Evolutionary conservation across 345 rosid genomes (phyloP).

Genomic region (Clarkia xantiana): DNA sequence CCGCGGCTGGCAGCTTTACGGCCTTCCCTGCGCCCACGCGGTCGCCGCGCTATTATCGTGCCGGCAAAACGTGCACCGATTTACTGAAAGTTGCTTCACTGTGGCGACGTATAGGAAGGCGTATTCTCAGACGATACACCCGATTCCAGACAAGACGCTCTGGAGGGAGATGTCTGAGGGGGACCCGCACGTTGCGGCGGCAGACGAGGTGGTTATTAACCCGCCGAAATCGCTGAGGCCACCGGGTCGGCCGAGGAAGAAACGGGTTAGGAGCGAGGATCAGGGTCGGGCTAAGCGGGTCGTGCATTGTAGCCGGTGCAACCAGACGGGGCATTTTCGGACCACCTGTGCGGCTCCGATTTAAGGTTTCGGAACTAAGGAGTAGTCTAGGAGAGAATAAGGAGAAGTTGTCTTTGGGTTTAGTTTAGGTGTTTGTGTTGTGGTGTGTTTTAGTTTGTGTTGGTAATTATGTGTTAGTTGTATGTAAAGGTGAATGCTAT

Average conservation of each 20-base stretch:
- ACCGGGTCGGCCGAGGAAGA: conserved; percentile 89
- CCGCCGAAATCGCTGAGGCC: conserved; percentile 95
- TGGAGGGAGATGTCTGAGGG: conserved; percentile 80
- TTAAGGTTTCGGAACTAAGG: too few relatives aligned
- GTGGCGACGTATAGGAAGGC: conserved; percentile 89
- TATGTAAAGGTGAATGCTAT: too few relatives aligned
- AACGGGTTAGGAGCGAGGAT: conserved; percentile 85
- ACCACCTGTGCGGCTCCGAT: conserved; percentile 96
- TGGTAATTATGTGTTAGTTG: too few relatives aligned
- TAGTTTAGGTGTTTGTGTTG: too few relatives aligned
- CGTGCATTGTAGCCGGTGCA: conserved; percentile 97
- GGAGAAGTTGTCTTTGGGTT: too few relatives aligned
- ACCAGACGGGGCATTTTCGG: conserved; percentile 96
- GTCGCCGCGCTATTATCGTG: conserved; percentile 95
- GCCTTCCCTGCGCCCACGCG: conserved; percentile 93
- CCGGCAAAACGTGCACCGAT: conserved; percentile 92
- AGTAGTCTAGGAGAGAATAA: too few relatives aligned
- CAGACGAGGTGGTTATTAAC: conserved; percentile 36
- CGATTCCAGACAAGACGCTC: conserved; percentile 80
- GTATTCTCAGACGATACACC: conserved; percentile 92
- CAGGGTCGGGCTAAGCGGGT: conserved; percentile 82
- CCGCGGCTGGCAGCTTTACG: conserved; percentile 94
- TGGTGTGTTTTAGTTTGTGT: too few relatives aligned
- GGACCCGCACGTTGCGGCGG: conserved; percentile 32
- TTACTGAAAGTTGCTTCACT: conserved; percentile 91